Percentiles rank a stretch among this genome's conserved stretches.
Conservation (phyloP, 495 filamentous ascomycete genomes). For the Staphylotrichum tortipilum region DNA sequence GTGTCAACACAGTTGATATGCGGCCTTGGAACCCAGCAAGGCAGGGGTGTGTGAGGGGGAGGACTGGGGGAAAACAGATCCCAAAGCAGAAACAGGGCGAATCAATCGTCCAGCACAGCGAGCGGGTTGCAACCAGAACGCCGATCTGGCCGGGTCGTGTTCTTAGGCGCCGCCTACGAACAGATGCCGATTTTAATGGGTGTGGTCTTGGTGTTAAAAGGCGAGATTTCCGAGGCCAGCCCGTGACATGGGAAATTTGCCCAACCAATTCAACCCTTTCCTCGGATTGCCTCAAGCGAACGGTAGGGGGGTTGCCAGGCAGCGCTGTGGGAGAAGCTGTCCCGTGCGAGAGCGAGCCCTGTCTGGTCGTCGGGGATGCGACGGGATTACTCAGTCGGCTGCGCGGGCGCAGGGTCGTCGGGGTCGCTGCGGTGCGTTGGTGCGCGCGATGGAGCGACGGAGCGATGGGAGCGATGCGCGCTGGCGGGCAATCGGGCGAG, state of each 20-base stretch:
- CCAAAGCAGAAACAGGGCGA: not conserved
- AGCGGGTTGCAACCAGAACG: not conserved
- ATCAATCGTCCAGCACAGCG: not conserved
- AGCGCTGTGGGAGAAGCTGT: constrained; percentile 16
- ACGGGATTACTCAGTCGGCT: too few relatives aligned
- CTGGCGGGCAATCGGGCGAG: constrained; percentile 17
- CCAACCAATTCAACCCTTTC: constrained; percentile 12
- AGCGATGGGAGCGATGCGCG: too few relatives aligned
- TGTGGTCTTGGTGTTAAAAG: constrained; percentile 6
- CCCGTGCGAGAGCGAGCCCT: constrained; percentile 6
- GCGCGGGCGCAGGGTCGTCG: too few relatives aligned
- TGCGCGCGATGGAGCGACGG: too few relatives aligned
- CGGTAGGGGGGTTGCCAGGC: constrained; percentile 7
- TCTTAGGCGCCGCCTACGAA: constrained; percentile 26
- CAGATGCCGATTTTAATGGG: not conserved
- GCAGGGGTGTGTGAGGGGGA: not conserved
- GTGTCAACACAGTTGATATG: constrained; percentile 13
- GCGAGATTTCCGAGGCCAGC: constrained; percentile 28
- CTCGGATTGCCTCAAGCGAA: constrained; percentile 24
- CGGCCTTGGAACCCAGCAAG: constrained; percentile 7
- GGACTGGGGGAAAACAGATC: too few relatives aligned
- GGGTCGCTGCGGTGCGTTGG: constrained; percentile 17
- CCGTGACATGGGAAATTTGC: constrained; percentile 25
- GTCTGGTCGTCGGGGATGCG: not conserved
- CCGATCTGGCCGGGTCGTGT: not conserved